Percentiles rank a stretch among this genome's conserved stretches.
Conservation (phyloP, 2,329 filamentous ascomycete species). For the Aspergillus melleus region DNA sequence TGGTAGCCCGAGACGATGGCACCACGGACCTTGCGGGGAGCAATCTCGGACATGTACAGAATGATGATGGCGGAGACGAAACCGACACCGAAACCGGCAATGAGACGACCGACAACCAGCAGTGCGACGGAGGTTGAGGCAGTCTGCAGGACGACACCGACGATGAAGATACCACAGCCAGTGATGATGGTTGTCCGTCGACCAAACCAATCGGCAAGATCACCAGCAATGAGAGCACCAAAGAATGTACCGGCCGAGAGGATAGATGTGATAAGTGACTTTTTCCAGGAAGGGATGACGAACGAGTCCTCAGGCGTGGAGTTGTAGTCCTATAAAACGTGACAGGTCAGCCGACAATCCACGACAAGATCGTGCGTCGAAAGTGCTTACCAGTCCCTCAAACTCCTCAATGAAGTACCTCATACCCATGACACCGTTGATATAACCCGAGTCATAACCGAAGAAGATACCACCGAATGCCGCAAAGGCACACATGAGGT, state of each 20-base stretch:
- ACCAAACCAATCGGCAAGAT: constrained; percentile 73
- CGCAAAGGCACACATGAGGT: constrained; percentile 61
- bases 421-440: constrained; percentile 54
- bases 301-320: constrained; percentile 38
- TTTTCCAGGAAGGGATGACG: constrained; percentile 48
- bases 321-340: constrained; percentile 18
- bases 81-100: constrained; percentile 76
- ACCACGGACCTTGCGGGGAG: constrained; percentile 71
- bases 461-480: constrained; percentile 63
- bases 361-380: neutral
- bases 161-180: constrained; percentile 69
- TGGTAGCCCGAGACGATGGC: constrained; percentile 80
- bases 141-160: constrained; percentile 69
- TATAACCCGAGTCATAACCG: constrained; percentile 60
- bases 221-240: constrained; percentile 73
- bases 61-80: constrained; percentile 80
- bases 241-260: constrained; percentile 78
- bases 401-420: constrained; percentile 48
- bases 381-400: constrained; percentile 32
- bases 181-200: constrained; percentile 64
- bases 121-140: constrained; percentile 55
- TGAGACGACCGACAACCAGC: constrained; percentile 70
- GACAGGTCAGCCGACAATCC: neutral
- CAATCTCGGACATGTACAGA: constrained; percentile 83
- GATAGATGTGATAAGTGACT: constrained; percentile 71